phyloP scores from a whole-genome alignment of 495 filamentous ascomycete species.

The Penicillium macrosclerotiorum region DNA sequence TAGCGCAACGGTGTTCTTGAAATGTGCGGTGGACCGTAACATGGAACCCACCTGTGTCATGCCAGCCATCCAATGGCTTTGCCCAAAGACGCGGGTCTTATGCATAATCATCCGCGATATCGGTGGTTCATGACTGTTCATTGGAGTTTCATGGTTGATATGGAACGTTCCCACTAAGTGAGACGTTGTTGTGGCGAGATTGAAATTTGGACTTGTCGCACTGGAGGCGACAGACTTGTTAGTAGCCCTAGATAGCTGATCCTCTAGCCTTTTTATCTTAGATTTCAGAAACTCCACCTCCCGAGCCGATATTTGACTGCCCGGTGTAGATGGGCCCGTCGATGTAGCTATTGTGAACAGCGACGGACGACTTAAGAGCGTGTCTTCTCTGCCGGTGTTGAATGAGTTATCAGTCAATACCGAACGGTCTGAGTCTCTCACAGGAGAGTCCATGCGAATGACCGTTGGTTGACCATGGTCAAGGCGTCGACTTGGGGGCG shows the following conservation, averaged over 20 bases:
- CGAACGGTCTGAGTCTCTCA: neutral
- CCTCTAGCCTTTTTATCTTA: constrained; percentile 45
- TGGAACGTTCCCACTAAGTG: constrained; percentile 26
- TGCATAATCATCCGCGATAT: constrained; percentile 45
- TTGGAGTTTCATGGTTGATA: constrained; percentile 21
- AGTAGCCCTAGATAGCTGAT: constrained; percentile 34
- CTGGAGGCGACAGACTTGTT: constrained; percentile 3
- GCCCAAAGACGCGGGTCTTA: constrained; percentile 54
- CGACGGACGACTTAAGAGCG: constrained; percentile 11
- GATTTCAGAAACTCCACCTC: constrained; percentile 38
- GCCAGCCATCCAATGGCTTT: constrained; percentile 55
- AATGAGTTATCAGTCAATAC: neutral
- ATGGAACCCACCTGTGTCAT: constrained; percentile 35
- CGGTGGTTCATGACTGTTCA: constrained; percentile 17
- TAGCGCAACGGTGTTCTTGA: constrained; percentile 1
- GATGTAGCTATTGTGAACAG: constrained; percentile 15
- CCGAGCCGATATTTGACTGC: constrained; percentile 24
- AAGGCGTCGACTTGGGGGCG: constrained; percentile 12
- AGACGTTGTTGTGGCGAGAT: constrained; percentile 27
- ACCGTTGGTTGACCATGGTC: constrained; percentile 1
- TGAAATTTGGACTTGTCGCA: constrained; percentile 14
- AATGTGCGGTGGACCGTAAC: too few relatives aligned
- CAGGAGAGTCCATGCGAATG: neutral
- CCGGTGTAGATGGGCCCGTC: constrained; percentile 27
- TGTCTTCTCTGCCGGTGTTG: neutral